phyloP scores from a whole-genome alignment of 495 filamentous ascomycete genomes.

The Massariosphaeria phaeospora region DNA sequence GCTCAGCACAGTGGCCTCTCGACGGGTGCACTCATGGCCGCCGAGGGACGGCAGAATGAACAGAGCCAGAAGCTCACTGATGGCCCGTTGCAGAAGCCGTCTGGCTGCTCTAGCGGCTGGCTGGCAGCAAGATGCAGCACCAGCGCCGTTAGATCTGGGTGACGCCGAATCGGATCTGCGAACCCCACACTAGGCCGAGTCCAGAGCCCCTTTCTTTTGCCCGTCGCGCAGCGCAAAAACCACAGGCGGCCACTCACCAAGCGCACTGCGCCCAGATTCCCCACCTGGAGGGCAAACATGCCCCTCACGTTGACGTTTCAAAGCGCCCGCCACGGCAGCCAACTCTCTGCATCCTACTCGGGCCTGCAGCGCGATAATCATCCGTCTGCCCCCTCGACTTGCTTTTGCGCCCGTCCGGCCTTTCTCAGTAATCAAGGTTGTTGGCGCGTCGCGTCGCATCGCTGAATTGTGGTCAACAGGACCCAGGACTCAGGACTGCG shows the following conservation, averaged over 20 bases:
- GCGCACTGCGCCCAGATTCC: not conserved
- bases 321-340: conserved; percentile 13
- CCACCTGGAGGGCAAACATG: conserved; percentile 4
- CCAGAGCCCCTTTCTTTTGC: conserved; percentile 15
- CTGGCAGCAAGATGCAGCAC: conserved; percentile 25
- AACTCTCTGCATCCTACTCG: not conserved
- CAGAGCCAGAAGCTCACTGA: not conserved
- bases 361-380: conserved; percentile 19
- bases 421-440: too few species aligned
- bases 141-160: conserved; percentile 30
- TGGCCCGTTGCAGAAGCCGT: conserved; percentile 1
- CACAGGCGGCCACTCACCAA: conserved; percentile 4
- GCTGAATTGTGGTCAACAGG: not conserved
- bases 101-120: not conserved
- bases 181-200: conserved; percentile 18
- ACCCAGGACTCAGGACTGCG: not conserved
- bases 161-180: conserved; percentile 31
- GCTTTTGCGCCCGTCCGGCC: conserved; percentile 15
- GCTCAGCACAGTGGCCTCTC: not conserved
- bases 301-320: conserved; percentile 11
- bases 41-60: too few species aligned
- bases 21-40: conserved; percentile 6
- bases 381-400: not conserved
- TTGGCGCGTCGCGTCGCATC: not conserved
- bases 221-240: conserved; percentile 14